These are phyloP conservation scores for Obelidium mucronatum DNA, from an alignment of 192 early-diverging fungal species.

Conservation along the genomic window DNA sequence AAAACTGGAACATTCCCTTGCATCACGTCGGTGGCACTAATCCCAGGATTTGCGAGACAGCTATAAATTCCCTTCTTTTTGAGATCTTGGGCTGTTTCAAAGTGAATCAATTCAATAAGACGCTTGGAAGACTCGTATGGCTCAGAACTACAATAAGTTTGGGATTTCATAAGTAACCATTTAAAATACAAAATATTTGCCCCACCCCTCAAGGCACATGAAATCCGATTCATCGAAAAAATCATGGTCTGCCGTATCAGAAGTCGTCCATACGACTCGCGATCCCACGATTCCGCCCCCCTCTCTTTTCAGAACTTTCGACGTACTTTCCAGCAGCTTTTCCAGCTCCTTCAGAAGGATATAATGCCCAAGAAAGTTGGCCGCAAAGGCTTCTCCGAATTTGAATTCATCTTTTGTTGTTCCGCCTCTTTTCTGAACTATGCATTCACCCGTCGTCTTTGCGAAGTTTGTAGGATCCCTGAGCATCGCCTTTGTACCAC, in stretches of 20 bases:
- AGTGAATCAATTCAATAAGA: constrained; percentile 48
- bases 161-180: neutral
- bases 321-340: constrained; percentile 21
- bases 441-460: constrained; percentile 52
- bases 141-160: constrained; percentile 22
- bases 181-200: constrained; percentile 11
- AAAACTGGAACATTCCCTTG: constrained; percentile 31
- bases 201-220: constrained; percentile 52
- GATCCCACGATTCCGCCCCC: neutral
- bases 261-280: constrained; percentile 54
- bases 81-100: constrained; percentile 36
- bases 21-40: constrained; percentile 40
- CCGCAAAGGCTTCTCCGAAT: constrained; percentile 56
- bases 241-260: constrained; percentile 47
- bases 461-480: constrained; percentile 48
- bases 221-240: constrained; percentile 49
- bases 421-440: constrained; percentile 47
- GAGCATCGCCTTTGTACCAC: constrained; percentile 36
- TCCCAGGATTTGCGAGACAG: constrained; percentile 54
- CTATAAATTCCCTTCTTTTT: constrained; percentile 35
- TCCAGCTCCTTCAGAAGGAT: constrained; percentile 45
- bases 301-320: constrained; percentile 31
- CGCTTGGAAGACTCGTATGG: constrained; percentile 63
- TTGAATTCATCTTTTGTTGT: constrained; percentile 46
- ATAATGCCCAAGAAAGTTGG: constrained; percentile 63